These are phyloP conservation scores for Nicotiana rustica DNA, from an alignment of 305 asterid genomes.

Conservation along the genomic window DNA sequence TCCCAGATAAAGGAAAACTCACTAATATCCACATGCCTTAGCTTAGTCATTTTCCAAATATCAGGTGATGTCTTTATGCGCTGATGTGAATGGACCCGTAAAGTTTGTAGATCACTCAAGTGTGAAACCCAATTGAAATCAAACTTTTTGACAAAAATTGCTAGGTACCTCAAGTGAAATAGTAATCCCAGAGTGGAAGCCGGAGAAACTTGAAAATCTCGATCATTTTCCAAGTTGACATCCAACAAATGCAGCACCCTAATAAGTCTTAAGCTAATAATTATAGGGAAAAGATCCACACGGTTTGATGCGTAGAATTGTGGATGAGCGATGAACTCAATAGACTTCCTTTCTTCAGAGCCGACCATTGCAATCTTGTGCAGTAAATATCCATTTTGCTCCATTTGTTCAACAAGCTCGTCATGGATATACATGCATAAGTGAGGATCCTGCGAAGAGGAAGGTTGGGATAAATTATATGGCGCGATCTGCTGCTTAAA, in stretches of 20 bases:
- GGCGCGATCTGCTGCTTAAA: not conserved
- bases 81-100: slow-evolving; percentile 7
- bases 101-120: slow-evolving; percentile 36
- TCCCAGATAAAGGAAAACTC: slow-evolving; percentile 1
- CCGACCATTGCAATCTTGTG: not conserved
- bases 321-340: slow-evolving; percentile 12
- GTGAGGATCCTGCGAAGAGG: not conserved
- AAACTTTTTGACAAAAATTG: slow-evolving; percentile 9
- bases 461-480: not conserved
- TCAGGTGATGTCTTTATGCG: slow-evolving; percentile 2
- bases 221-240: not conserved
- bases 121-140: slow-evolving; percentile 33
- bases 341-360: slow-evolving; percentile 16
- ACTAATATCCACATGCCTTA: slow-evolving; percentile 36
- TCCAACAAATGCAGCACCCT: slow-evolving; percentile 32
- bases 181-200: not conserved
- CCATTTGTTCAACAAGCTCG: not conserved
- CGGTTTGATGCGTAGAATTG: not conserved
- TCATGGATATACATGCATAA: slow-evolving; percentile 31
- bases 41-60: slow-evolving; percentile 36
- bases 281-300: slow-evolving; percentile 14
- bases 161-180: slow-evolving; percentile 30
- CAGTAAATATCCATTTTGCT: not conserved
- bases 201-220: not conserved
- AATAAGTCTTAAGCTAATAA: slow-evolving; percentile 31